Base-by-base conservation (phyloP, 768 basidiomycete genomes). In the Sutorius australiensis region DNA sequence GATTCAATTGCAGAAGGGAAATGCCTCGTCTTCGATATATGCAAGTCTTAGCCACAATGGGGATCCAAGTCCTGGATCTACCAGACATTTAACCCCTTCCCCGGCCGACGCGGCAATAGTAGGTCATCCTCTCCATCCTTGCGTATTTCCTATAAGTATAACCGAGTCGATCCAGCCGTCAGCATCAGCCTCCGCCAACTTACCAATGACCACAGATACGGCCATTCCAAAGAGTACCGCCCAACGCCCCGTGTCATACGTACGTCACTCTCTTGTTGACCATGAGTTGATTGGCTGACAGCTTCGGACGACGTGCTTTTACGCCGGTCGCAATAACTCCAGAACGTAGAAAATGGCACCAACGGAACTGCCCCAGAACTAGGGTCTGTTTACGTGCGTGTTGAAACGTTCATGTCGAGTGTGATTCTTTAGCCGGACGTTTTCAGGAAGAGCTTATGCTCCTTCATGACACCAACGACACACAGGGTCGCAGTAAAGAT, bases 401-500 rank as follows among this genome's bases (percentile, higher is more conserved):
- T 27, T 17, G 6, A 41, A 21, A n/a, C 6, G 5, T 53, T 48
- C 3, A 11, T 21, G 10, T 28, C 2, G 27, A 28, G 41, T 16
- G 2, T 21, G 33, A 28, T 14, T 19, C 14, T 32, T 49, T 48
- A 39, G 51, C 13, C 14, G 17, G 19, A 0, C 16, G 9, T 46
- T 46, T 44, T 34, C 48, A 69, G 68, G 68, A 70, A 6, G 71
- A 72, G 39, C 63, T 73, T 1, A 56, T 57, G 2, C 69, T 72
- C 6, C 60, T 72, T 13, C 67, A 69, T 16, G 66, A 72, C 24
- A 43, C 40, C 11, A 54, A 45, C 28, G 62, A 62, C 32, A 10
- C 48, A 3, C 56, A 61, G 6, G 64, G 62, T 3, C 58, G 67
- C 3, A 70, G 66, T 21, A 66, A 56, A 16, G 71, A 71, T 7